Evolutionary conservation across 176 grass and related monocot genomes (phyloP).

Genomic region (Themeda triandra): DNA sequence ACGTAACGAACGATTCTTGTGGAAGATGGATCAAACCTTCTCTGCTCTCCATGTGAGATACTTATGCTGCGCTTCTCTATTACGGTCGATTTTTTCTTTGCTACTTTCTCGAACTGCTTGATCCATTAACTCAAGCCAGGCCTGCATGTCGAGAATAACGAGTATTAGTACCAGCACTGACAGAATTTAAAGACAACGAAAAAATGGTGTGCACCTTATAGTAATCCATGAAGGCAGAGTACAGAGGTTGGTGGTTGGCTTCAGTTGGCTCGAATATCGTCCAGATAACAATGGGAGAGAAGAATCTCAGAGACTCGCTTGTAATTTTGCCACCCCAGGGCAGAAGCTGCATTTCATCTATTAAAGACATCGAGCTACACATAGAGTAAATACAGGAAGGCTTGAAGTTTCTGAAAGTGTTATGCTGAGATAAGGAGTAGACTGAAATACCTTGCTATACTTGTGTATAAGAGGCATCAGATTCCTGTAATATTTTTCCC

Average conservation of each 20-base stretch:
- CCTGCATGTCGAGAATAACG: conserved; percentile 32
- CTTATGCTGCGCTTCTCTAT: conserved; percentile 70
- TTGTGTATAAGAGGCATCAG: conserved; percentile 69
- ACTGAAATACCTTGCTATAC: conserved; percentile 61
- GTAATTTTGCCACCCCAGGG: conserved; percentile 98
- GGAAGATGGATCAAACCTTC: conserved; percentile 54
- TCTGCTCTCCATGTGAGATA: conserved; percentile 90
- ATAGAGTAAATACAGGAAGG: conserved; percentile 41
- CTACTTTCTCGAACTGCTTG: conserved; percentile 46
- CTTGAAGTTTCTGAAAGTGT: not conserved
- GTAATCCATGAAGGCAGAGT: conserved; percentile 81
- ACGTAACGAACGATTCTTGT: not conserved
- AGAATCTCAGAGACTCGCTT: conserved; percentile 82
- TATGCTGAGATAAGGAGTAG: not conserved
- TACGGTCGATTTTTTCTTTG: conserved; percentile 18
- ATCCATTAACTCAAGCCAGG: conserved; percentile 72
- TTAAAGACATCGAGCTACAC: conserved; percentile 48
- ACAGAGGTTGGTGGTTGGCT: conserved; percentile 43
- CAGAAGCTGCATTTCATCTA: conserved; percentile 86
- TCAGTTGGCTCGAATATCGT: conserved; percentile 66
- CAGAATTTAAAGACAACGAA: not conserved
- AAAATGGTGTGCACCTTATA: conserved; percentile 40
- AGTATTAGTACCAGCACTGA: not conserved
- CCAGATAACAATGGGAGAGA: conserved; percentile 92
- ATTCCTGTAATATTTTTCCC: conserved; percentile 74